Conservation (phyloP, 768 basidiomycete genomes). For the Royoungia palumana region DNA sequence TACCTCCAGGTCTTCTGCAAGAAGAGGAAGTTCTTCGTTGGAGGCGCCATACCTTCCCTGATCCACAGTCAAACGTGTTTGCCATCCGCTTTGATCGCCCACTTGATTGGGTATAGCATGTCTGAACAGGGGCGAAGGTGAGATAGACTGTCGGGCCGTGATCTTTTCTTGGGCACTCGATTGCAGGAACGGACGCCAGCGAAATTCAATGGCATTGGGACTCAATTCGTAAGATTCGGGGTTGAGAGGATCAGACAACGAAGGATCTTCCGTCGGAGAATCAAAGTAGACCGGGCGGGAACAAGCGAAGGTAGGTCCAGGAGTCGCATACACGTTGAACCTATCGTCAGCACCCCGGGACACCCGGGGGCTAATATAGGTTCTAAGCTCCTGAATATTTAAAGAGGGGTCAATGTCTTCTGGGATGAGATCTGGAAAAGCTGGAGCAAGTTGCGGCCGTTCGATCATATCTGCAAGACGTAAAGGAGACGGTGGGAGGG, state of each 20-base stretch:
- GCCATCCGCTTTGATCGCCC: constrained; percentile 18
- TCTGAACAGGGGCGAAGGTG: constrained; percentile 2
- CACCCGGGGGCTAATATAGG: constrained; percentile 1
- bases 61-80: constrained; percentile 11
- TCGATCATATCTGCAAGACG: constrained; percentile 12
- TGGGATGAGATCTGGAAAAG: constrained; percentile 6
- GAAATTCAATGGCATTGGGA: constrained; percentile 46
- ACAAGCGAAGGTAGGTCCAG: constrained; percentile 40
- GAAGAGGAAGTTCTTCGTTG: constrained; percentile 9
- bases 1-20: constrained; percentile 7
- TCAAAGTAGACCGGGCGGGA: constrained; percentile 46
- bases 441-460: not conserved
- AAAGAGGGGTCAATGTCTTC: constrained; percentile 9
- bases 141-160: not conserved
- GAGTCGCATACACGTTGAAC: constrained; percentile 40
- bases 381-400: constrained; percentile 10
- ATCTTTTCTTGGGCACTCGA: constrained; percentile 16
- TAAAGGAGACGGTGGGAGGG: constrained; percentile 12
- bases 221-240: constrained; percentile 37
- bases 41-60: constrained; percentile 6
- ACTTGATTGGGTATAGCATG: constrained; percentile 2
- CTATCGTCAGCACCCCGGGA: constrained; percentile 2
- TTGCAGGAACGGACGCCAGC: constrained; percentile 50
- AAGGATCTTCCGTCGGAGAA: constrained; percentile 49
- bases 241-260: constrained; percentile 37